Percentiles rank a stretch among this genome's conserved stretches.
phyloP scores from a whole-genome alignment of 345 rosid genomes.

The Kandelia obovata region DNA sequence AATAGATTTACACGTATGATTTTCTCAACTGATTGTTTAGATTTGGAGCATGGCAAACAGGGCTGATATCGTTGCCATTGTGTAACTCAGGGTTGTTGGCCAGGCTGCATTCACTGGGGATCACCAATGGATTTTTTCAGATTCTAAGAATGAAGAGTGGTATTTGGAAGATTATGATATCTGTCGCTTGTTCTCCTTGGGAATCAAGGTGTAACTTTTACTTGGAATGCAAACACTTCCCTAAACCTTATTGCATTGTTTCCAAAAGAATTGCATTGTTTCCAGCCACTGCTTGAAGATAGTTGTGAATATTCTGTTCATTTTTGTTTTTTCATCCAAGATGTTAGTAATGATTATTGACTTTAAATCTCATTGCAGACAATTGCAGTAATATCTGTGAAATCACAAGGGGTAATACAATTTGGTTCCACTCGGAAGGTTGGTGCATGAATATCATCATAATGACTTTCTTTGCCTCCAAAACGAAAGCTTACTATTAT shows the following conservation, averaged over 20 bases:
- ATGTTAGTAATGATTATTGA: slow-evolving; percentile 2
- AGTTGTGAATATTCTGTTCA: neutral
- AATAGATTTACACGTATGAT: neutral
- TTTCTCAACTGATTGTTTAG: neutral
- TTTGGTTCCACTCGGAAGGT: slow-evolving; percentile 85
- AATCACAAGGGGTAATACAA: slow-evolving; percentile 64
- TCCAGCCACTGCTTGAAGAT: neutral
- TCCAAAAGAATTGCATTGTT: neutral
- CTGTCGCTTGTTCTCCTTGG: slow-evolving; percentile 37
- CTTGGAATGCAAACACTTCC: neutral
- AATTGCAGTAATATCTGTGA: slow-evolving; percentile 59
- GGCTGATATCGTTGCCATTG: slow-evolving; percentile 2
- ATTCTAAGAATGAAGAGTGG: slow-evolving; percentile 26
- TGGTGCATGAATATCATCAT: slow-evolving; percentile 18
- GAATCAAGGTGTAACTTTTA: slow-evolving; percentile 43
- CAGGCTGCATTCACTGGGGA: slow-evolving; percentile 72
- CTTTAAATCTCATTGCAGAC: slow-evolving; percentile 49
- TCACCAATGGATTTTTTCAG: slow-evolving; percentile 66
- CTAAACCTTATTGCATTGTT: too few relatives aligned
- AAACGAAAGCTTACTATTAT: too few relatives aligned
- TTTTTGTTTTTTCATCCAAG: neutral
- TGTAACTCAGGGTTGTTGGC: slow-evolving; percentile 22
- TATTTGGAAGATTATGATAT: slow-evolving; percentile 37
- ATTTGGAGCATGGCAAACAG: neutral
- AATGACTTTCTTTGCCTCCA: neutral